phyloP scores from a whole-genome alignment of 345 rosid genomes.

The Psidium guajava region DNA sequence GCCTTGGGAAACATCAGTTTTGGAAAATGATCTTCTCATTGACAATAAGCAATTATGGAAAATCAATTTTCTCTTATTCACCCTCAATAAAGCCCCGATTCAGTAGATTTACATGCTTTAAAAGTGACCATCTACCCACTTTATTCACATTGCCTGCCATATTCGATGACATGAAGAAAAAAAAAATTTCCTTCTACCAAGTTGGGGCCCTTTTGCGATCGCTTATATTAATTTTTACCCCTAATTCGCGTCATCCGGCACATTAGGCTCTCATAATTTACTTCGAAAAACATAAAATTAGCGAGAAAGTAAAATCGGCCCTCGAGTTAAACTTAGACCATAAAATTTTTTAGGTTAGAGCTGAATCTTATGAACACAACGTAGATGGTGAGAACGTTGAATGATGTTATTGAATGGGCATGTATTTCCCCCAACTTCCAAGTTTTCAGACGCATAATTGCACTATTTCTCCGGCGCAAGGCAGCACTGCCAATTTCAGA shows the following conservation, averaged over 20 bases:
- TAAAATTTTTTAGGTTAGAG: neutral
- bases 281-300: neutral
- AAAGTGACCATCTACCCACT: neutral
- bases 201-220: neutral
- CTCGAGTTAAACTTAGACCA: neutral
- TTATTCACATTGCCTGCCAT: neutral
- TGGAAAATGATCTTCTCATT: no score
- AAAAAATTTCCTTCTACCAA: neutral
- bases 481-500: neutral
- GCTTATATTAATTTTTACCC: neutral
- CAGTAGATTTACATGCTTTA: neutral
- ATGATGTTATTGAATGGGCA: neutral
- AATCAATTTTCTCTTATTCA: neutral
- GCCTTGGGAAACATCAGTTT: no score
- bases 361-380: neutral
- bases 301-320: neutral
- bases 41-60: no score
- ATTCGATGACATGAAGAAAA: neutral
- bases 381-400: neutral
- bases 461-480: neutral
- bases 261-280: neutral
- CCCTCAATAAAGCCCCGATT: neutral
- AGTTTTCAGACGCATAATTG: neutral
- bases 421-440: neutral
- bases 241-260: neutral